A percentile compares a stretch with the other conserved stretches of the same genome.
Evolutionary conservation across 495 filamentous ascomycete species (phyloP).

Genomic region (Penicillium lividum): DNA sequence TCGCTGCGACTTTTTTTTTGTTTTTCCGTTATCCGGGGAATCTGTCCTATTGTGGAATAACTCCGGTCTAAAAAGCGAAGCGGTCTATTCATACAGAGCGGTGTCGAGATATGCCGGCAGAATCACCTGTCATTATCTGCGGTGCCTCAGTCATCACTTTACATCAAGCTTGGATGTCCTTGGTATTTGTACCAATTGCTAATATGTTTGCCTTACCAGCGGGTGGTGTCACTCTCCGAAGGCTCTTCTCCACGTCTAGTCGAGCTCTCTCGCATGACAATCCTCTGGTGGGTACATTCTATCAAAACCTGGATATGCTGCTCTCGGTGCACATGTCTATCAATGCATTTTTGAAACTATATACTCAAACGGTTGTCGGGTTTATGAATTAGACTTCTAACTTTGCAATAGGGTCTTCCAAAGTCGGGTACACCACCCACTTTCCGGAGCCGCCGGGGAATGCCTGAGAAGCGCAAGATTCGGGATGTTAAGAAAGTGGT

Average conservation of each 20-base stretch:
- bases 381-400: background rate
- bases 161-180: background rate
- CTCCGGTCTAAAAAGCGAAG: background rate
- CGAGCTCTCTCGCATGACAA: constrained; percentile 80
- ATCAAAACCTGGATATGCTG: background rate
- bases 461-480: constrained; percentile 79
- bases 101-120: constrained; percentile 25
- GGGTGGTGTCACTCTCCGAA: constrained; percentile 12
- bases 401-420: constrained; percentile 68
- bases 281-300: constrained; percentile 63
- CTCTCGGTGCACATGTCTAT: background rate
- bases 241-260: constrained; percentile 66
- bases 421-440: constrained; percentile 68
- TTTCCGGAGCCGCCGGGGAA: constrained; percentile 78
- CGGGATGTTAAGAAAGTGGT: constrained; percentile 81
- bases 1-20: constrained; percentile 30
- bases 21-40: constrained; percentile 40
- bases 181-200: constrained; percentile 1
- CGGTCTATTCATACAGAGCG: constrained; percentile 20
- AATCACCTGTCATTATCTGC: constrained; percentile 12
- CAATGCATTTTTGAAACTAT: background rate
- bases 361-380: background rate
- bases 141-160: constrained; percentile 2
- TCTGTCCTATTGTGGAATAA: constrained; percentile 18
- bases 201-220: constrained; percentile 12